Base-by-base conservation (phyloP, 331 rosid species). In the Pyracantha coccinea region DNA sequence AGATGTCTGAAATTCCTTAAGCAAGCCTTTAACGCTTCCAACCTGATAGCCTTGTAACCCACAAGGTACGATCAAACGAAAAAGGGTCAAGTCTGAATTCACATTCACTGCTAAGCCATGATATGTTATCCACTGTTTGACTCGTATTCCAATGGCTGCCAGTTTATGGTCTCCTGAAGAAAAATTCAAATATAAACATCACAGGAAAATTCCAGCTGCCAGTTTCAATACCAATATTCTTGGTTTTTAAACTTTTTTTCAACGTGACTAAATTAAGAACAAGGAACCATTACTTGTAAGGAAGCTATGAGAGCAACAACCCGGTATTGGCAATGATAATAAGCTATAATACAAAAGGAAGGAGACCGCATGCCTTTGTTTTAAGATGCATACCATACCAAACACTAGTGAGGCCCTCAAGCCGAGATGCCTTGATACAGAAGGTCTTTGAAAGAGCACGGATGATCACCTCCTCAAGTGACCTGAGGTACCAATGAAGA, bases 401-500 rank as follows among this genome's bases (percentile, higher is more conserved):
- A 81, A 94, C 98, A 75, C 98, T 95, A 23, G 97, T 94, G 57
- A 91, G 84, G 69, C 97, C 97, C 68, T 91, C 84, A 24, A 82
- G 47, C 65, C 93, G 81, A 33, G 96, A 85, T 25, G 97, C 96
- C 62, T 86, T 76, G 78, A 91, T 94, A 8, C 88, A 85, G 74
- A 90, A 94, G 15, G 92, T 79, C 4, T 87, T 85, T 70, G 88
- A 87, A 61, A 94, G 89, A 77, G 83, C 89, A 32, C 92, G 86
- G 71, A 94, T 88, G 41, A 94, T 83, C 61, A 90, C 92, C 85
- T 90, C 96, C 80, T 94, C 97, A 69, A 93, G 88, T 69, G 84
- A 88, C 80, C 98, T 91, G 47, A 91, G 94, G 83, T 93, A 91
- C 98, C 97, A 93, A 82, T 93, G 91, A 80, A 93, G 94, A 80